These are phyloP conservation scores for Malus hybrid DNA, from an alignment of 331 rosid species.

Conservation along the genomic window DNA sequence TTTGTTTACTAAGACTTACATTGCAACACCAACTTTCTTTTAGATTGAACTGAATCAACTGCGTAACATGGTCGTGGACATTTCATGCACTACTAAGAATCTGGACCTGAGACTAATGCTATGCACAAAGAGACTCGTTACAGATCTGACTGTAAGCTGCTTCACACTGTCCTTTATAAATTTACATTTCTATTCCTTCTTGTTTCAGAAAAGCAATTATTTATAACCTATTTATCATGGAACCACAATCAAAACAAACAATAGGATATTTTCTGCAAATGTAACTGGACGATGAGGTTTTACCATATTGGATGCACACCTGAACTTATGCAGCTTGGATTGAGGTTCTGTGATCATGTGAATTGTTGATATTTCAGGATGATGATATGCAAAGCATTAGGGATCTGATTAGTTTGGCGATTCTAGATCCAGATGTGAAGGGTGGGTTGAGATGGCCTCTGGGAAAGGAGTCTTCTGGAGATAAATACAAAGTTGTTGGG, in stretches of 20 bases:
- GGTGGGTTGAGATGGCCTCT: constrained; percentile 68
- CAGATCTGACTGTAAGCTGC: constrained; percentile 22
- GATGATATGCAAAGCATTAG: constrained; percentile 40
- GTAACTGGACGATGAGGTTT: neutral
- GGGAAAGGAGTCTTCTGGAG: constrained; percentile 35
- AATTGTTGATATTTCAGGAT: constrained; percentile 27
- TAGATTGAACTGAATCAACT: constrained; percentile 31
- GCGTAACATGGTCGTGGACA: constrained; percentile 38
- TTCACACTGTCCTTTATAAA: neutral
- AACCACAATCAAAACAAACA: neutral
- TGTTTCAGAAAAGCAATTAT: neutral
- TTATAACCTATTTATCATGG: neutral
- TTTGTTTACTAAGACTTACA: neutral
- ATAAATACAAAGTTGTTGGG: constrained; percentile 20
- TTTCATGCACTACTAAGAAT: constrained; percentile 22
- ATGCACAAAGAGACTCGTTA: constrained; percentile 17
- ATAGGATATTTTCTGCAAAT: neutral
- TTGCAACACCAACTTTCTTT: neutral
- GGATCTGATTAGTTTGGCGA: constrained; percentile 37
- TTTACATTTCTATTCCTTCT: neutral
- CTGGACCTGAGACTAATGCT: constrained; percentile 49
- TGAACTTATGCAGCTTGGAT: neutral
- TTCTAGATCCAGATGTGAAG: constrained; percentile 42
- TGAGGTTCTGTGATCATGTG: neutral
- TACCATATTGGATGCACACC: neutral